These are phyloP conservation scores for Kodamaea sagamina DNA, from an alignment of 805 yeast species.

Conservation along the genomic window DNA sequence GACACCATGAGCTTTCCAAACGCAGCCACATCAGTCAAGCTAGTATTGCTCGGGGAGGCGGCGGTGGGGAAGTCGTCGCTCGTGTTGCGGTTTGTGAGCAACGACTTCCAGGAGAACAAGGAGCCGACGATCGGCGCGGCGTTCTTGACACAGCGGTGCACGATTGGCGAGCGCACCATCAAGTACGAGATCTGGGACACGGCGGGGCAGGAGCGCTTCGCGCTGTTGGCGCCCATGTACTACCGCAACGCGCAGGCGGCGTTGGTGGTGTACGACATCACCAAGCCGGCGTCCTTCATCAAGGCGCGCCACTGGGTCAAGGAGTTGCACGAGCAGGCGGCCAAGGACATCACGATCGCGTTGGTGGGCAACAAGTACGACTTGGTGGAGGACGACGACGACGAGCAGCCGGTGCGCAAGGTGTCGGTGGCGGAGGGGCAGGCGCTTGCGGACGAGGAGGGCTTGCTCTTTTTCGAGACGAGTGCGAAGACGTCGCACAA, in stretches of 20 bases:
- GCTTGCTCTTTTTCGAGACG: conserved; percentile 86
- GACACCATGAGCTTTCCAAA: conserved; percentile 27
- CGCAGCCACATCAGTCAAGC: conserved; percentile 73
- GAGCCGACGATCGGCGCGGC: conserved; percentile 99
- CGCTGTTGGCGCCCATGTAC: conserved; percentile 94
- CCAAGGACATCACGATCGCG: conserved; percentile 89
- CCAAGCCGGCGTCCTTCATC: conserved; percentile 91
- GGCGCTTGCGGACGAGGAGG: conserved; percentile 87
- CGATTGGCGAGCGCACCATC: conserved; percentile 80
- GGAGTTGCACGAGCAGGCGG: conserved; percentile 92
- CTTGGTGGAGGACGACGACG: conserved; percentile 57
- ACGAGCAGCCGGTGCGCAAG: conserved; percentile 57
- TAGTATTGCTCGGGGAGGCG: conserved; percentile 93
- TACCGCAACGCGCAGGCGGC: conserved; percentile 98
- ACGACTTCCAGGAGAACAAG: conserved; percentile 95
- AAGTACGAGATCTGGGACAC: conserved; percentile 97
- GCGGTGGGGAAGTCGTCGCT: conserved; percentile 97
- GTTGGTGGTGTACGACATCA: conserved; percentile 89
- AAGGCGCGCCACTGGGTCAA: conserved; percentile 97
- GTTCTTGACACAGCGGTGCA: conserved; percentile 89
- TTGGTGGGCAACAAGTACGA: conserved; percentile 92
- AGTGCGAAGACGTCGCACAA: conserved; percentile 89
- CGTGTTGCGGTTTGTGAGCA: conserved; percentile 88
- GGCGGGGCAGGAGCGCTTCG: conserved; percentile 97
- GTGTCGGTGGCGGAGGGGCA: conserved; percentile 86